Conservation (phyloP, 2,329 filamentous ascomycete species). For the Hymenoscyphus occultus region DNA sequence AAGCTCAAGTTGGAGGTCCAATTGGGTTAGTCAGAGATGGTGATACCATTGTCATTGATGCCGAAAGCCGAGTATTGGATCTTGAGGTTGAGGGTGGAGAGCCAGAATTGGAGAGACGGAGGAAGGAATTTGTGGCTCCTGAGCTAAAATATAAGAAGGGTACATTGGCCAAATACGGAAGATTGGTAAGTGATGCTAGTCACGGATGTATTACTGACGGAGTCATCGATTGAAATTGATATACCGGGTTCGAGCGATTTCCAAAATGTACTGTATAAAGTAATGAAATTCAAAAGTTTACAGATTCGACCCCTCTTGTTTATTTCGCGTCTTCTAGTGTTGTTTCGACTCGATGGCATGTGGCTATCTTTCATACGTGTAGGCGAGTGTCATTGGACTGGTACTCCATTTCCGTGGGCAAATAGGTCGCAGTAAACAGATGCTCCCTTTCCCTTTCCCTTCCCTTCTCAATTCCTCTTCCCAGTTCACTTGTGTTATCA, state of each 20-base stretch:
- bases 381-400: too few species aligned
- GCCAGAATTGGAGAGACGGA: slow-evolving; percentile 48
- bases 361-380: too few species aligned
- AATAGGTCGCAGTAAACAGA: too few species aligned
- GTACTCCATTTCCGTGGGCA: too few species aligned
- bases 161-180: slow-evolving; percentile 57
- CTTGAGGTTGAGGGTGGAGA: slow-evolving; percentile 45
- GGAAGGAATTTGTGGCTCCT: slow-evolving; percentile 51
- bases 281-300: neutral
- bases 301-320: neutral
- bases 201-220: slow-evolving; percentile 57
- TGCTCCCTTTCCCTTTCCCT: neutral
- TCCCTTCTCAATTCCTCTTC: neutral
- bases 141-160: slow-evolving; percentile 56
- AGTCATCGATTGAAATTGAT: slow-evolving; percentile 1
- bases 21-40: slow-evolving; percentile 57
- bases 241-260: neutral
- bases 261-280: neutral
- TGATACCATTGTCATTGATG: slow-evolving; percentile 59
- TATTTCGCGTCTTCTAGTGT: neutral
- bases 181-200: slow-evolving; percentile 53
- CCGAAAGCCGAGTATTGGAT: slow-evolving; percentile 53
- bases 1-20: slow-evolving; percentile 58
- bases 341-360: too few species aligned
- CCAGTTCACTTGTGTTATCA: too few species aligned